Evolutionary conservation across 371 early-diverging fungal species (phyloP), one percentile per base, ranked within the genome.

Genomic region (Actinomucor elegans): DNA sequence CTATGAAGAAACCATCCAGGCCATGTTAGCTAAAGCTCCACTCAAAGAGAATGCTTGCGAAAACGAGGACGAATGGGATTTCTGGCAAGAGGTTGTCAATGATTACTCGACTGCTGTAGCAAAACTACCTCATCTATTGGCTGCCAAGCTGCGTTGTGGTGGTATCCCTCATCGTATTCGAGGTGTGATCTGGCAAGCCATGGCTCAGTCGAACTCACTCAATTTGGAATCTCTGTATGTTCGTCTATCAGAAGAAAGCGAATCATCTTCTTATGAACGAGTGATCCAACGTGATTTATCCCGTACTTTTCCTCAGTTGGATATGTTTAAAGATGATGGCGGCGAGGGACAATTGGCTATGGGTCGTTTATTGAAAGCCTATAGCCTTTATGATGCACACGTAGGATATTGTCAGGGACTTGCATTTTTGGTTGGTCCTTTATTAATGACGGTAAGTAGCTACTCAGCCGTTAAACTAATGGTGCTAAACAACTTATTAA

Each of bases 361-460:
- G 67, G 88, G 84, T 52, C 86, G 90, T 45, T 71, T 98, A 15
- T 73, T 95, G 38, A 92, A 90, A 54, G 94, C 94, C 5, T 98
- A 96, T 53, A 87, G 91, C 27, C 61, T 94, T 12, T 96, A 93
- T 48, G 97, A 98, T 75, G 67, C 84, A 8, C 93, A 94, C 58
- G 90, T 97, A 24, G 98, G 98, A 9, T 93, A 98, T 71, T 97
- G 97, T 69, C 97, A 98, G 79, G 97, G 97, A 8, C 80, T 96
- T 31, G 88, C 93, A 5, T 96, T 96, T 61, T 67, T 98, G 20
- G 94, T 89, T 1, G 97, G 94, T 2, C 91, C 95, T 17, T 59
- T 98, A 54, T 69, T 98, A 53, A 83, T 94, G 76, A 91, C 92
- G 59, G 90, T 89, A 79, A 75, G 76, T 26, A 12, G 14, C 18